A percentile compares a stretch with the other conserved stretches of the same genome.
phyloP scores from a whole-genome alignment of 495 filamentous ascomycete species.

The Penicillium macrosclerotiorum region DNA sequence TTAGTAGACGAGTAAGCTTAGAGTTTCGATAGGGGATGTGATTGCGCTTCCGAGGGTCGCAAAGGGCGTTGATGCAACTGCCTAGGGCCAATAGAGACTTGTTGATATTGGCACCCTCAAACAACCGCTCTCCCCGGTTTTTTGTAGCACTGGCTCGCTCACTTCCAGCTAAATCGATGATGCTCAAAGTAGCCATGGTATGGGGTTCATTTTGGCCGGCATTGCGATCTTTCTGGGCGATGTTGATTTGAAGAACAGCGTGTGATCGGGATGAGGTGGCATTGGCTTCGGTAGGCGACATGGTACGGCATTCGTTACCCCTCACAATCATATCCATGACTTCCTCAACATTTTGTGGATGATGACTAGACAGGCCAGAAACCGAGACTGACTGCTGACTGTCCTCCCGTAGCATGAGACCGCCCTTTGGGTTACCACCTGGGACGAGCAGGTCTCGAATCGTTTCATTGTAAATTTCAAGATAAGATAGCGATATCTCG shows the following conservation, averaged over 20 bases:
- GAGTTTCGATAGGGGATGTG: slow-evolving; percentile 98
- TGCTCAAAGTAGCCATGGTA: slow-evolving; percentile 96
- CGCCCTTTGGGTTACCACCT: slow-evolving; percentile 79
- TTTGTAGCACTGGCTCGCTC: slow-evolving; percentile 96
- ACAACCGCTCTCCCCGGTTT: slow-evolving; percentile 86
- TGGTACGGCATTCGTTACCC: slow-evolving; percentile 91
- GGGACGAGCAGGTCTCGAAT: slow-evolving; percentile 92
- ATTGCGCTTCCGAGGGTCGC: slow-evolving; percentile 87
- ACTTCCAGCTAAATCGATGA: slow-evolving; percentile 96
- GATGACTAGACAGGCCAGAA: slow-evolving; percentile 85
- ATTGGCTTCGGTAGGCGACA: slow-evolving; percentile 96
- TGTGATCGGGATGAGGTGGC: slow-evolving; percentile 97
- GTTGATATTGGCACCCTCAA: slow-evolving; percentile 99
- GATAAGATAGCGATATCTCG: slow-evolving; percentile 88
- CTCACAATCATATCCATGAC: slow-evolving; percentile 99
- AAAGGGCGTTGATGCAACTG: slow-evolving; percentile 98
- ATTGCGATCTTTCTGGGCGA: slow-evolving; percentile 91
- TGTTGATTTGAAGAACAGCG: slow-evolving; percentile 96
- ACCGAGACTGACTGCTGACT: slow-evolving; percentile 91
- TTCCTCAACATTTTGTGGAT: slow-evolving; percentile 81
- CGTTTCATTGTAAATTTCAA: slow-evolving; percentile 99
- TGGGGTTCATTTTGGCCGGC: slow-evolving; percentile 91
- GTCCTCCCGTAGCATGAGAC: slow-evolving; percentile 93
- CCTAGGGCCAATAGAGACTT: slow-evolving; percentile 93
- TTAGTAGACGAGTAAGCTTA: slow-evolving; percentile 91